A percentile compares a stretch with the other conserved stretches of the same genome.
phyloP scores from a whole-genome alignment of 1,139 yeast species.

The Suhomyces bribrorum region DNA sequence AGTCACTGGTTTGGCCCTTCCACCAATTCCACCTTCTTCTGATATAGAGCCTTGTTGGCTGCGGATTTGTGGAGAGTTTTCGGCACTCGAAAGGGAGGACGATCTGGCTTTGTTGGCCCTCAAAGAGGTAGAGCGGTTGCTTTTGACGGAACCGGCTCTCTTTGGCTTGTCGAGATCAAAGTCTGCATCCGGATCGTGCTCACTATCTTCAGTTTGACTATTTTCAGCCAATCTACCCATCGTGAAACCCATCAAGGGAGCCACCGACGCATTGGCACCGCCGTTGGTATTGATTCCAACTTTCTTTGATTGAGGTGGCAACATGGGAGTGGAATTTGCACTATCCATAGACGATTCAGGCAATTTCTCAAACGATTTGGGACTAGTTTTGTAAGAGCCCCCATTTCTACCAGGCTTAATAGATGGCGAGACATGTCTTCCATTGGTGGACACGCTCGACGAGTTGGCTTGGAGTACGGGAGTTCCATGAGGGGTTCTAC shows the following conservation, averaged over 20 bases:
- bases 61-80: constrained; percentile 18
- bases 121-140: constrained; percentile 12
- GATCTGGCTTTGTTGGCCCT: constrained; percentile 14
- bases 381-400: constrained; percentile 9
- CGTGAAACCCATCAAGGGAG: constrained; percentile 47
- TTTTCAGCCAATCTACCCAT: constrained; percentile 51
- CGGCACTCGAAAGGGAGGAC: constrained; percentile 20
- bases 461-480: constrained; percentile 38
- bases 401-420: constrained; percentile 17
- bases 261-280: constrained; percentile 18
- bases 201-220: constrained; percentile 15
- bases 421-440: constrained; percentile 22
- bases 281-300: constrained; percentile 16
- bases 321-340: constrained; percentile 34
- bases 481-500: constrained; percentile 53
- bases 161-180: constrained; percentile 7
- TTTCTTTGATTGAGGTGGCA: constrained; percentile 40
- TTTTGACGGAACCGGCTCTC: constrained; percentile 3
- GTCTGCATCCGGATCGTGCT: constrained; percentile 10
- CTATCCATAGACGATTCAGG: constrained; percentile 38
- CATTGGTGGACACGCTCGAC: constrained; percentile 10
- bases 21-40: constrained; percentile 1
- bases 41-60: constrained; percentile 19
- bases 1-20: constrained; percentile 30
- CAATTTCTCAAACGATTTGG: constrained; percentile 32